Conservation (phyloP, 192 early-diverging fungal genomes). For the Nowakowskiella sp. region DNA sequence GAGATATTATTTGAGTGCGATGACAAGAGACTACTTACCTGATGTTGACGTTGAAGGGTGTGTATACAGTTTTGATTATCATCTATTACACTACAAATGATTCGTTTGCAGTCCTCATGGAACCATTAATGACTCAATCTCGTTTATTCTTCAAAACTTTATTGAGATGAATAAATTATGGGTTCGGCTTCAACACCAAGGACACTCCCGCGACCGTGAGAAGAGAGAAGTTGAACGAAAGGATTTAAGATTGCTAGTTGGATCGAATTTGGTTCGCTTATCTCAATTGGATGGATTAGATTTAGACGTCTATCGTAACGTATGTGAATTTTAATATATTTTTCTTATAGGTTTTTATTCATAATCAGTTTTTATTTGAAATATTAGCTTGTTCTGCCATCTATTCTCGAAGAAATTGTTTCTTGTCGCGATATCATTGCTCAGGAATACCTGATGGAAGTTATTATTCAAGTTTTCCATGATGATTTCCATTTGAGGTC, state of each 20-base stretch:
- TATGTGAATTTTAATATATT: constrained; percentile 17
- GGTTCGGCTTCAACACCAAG: constrained; percentile 97
- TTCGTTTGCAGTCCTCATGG: constrained; percentile 58
- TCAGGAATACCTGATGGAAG: constrained; percentile 99
- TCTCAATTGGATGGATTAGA: constrained; percentile 86
- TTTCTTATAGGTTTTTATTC: background rate
- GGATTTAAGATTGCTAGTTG: constrained; percentile 92
- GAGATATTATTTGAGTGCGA: constrained; percentile 87
- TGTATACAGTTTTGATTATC: background rate
- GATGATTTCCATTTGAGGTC: constrained; percentile 95
- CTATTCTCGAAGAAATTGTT: constrained; percentile 90
- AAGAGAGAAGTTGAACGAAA: constrained; percentile 92
- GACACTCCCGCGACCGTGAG: constrained; percentile 86
- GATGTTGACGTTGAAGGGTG: constrained; percentile 47
- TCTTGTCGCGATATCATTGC: constrained; percentile 96
- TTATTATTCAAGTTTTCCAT: constrained; percentile 94
- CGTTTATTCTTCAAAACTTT: constrained; percentile 95
- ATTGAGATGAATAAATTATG: constrained; percentile 99
- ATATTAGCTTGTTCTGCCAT: constrained; percentile 70
- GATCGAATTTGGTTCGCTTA: constrained; percentile 89
- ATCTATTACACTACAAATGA: background rate
- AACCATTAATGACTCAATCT: constrained; percentile 83
- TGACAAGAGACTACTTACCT: constrained; percentile 94
- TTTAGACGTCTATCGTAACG: constrained; percentile 70
- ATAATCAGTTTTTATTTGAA: background rate